Evolutionary conservation across 306 rosid genomes (phyloP).

Genomic region (Corylus heterophylla): DNA sequence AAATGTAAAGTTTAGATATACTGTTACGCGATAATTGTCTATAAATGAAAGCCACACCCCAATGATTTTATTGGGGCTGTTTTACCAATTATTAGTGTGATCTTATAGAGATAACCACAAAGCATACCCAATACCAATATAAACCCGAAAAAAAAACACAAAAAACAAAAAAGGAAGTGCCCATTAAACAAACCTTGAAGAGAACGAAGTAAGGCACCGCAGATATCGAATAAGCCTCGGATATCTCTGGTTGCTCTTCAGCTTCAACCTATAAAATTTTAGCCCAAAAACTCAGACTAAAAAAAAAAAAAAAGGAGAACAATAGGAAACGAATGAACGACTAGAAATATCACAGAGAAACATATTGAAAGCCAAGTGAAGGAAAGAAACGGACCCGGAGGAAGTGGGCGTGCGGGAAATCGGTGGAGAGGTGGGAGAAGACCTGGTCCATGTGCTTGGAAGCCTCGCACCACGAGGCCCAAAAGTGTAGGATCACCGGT

Average conservation of each 20-base stretch:
- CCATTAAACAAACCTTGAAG: constrained; percentile 56
- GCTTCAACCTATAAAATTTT: constrained; percentile 71
- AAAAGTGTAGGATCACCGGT: constrained; percentile 71
- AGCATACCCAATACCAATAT: neutral
- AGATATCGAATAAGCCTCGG: constrained; percentile 82
- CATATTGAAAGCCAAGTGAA: neutral
- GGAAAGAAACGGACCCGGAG: constrained; percentile 53
- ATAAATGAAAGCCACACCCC: too few species aligned
- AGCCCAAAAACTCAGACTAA: neutral
- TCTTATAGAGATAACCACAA: neutral
- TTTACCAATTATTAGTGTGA: too few species aligned
- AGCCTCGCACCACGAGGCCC: constrained; percentile 99
- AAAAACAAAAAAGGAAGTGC: constrained; percentile 5
- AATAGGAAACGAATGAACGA: neutral
- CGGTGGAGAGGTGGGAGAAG: constrained; percentile 74
- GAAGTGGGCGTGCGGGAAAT: constrained; percentile 77
- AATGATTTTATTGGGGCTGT: too few species aligned
- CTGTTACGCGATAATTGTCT: too few species aligned
- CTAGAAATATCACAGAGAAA: neutral
- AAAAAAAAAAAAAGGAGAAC: neutral
- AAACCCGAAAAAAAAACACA: neutral
- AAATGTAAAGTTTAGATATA: too few species aligned
- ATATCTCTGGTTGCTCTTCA: constrained; percentile 86
- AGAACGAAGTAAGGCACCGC: constrained; percentile 90
- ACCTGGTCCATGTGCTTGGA: constrained; percentile 95